Conservation (phyloP, 768 basidiomycete genomes). For the Rickenella mellea region DNA sequence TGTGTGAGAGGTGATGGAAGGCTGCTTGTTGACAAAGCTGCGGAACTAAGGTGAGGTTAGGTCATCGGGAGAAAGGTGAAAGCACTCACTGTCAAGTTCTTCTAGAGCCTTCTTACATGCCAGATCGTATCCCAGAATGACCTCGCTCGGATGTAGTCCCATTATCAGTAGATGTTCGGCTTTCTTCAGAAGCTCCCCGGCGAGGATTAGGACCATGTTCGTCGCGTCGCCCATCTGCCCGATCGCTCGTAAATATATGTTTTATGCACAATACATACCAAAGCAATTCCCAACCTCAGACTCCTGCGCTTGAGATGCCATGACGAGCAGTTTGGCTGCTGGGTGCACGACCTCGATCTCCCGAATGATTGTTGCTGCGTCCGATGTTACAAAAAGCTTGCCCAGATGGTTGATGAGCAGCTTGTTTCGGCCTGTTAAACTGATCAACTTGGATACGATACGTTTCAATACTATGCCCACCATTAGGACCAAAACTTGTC, state of each 20-base stretch:
- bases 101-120: constrained; percentile 75
- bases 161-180: constrained; percentile 88
- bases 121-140: constrained; percentile 91
- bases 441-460: background rate
- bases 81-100: constrained; percentile 79
- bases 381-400: constrained; percentile 91
- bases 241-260: background rate
- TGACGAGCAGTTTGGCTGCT: constrained; percentile 96
- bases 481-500: constrained; percentile 95
- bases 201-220: constrained; percentile 90
- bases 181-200: constrained; percentile 89
- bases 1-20: constrained; percentile 66
- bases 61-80: constrained; percentile 2
- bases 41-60: constrained; percentile 8
- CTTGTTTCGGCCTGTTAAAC: constrained; percentile 77
- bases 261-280: background rate
- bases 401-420: constrained; percentile 97
- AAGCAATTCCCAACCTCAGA: constrained; percentile 55
- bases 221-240: constrained; percentile 92
- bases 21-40: constrained; percentile 62
- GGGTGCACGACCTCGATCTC: constrained; percentile 99
- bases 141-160: constrained; percentile 95
- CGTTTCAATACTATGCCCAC: constrained; percentile 31
- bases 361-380: constrained; percentile 96
- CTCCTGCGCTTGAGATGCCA: constrained; percentile 97